phyloP scores from a whole-genome alignment of 257 asterid species.

The Plantago ovata region DNA sequence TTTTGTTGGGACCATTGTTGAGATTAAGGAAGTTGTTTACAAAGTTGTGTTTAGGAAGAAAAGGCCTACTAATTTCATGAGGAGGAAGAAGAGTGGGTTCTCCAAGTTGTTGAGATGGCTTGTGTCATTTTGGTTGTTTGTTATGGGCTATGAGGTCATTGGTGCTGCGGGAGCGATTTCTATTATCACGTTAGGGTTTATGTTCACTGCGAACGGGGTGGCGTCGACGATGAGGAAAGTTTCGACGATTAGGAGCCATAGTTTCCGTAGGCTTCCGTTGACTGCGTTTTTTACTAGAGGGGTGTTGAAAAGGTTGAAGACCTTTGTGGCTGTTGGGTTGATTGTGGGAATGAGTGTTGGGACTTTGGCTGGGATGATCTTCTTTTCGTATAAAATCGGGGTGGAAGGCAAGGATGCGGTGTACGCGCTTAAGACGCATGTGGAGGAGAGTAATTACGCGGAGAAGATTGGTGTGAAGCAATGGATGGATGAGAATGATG shows the following conservation, averaged over 20 bases:
- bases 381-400: constrained; percentile 85
- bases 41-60: constrained; percentile 48
- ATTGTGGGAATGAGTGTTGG: constrained; percentile 75
- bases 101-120: constrained; percentile 67
- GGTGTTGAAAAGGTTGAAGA: constrained; percentile 62
- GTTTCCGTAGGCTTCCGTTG: constrained; percentile 64
- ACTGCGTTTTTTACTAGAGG: constrained; percentile 71
- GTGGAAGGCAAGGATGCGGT: constrained; percentile 92
- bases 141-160: constrained; percentile 66
- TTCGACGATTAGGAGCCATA: constrained; percentile 60
- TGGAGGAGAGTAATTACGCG: constrained; percentile 80
- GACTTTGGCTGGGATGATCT: constrained; percentile 59
- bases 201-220: constrained; percentile 54
- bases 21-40: constrained; percentile 45
- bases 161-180: constrained; percentile 62
- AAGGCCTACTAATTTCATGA: constrained; percentile 20
- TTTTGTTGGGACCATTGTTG: constrained; percentile 76
- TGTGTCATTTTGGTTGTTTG: constrained; percentile 84
- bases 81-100: constrained; percentile 70
- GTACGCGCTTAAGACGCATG: constrained; percentile 69
- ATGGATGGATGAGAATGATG: constrained; percentile 97
- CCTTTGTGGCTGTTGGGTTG: constrained; percentile 79
- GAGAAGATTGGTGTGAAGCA: constrained; percentile 81
- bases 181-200: constrained; percentile 59
- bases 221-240: constrained; percentile 76